Evolutionary conservation across 148 eudicot species (phyloP), one percentile per base, ranked within the genome.

Genomic region (Rhododendron williamsianum): DNA sequence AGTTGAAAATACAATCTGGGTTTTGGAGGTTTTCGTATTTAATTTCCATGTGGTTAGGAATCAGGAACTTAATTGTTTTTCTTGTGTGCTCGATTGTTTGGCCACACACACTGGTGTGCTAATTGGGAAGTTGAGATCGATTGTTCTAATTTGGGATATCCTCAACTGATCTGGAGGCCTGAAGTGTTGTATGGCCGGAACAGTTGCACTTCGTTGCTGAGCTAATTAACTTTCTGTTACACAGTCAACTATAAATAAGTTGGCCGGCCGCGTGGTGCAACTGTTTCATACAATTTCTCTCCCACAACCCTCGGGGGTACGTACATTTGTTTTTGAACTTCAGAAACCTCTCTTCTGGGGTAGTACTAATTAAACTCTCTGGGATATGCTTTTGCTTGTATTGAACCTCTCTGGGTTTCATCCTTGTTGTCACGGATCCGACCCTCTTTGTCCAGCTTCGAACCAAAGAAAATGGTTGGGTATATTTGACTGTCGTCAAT

Each of bases 21-120:
- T 52, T 51, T 52, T 27, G 41, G n/a, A 56, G 23, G 36, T 23
- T 78, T 27, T 80, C 82, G 23, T 19, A n/a, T n/a, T n/a, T n/a
- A n/a, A 58, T n/a, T 78, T 78, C n/a, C 16, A 27, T 16, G n/a
- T 80, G 63, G 65, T 51, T 80, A 52, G 82, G 82, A 15, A 49
- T 80, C 65, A 80, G 36, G 49, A 15, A 80, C 65, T n/a, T n/a
- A n/a, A n/a, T 80, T 80, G 38, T 25, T 51, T 80, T 3, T 74
- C 45, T 16, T 80, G 56, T 30, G 41, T 13, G 33, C 65, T 80
- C 65, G 25, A 80, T 80, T 80, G 82, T 52, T 80, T 80, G 65
- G n/a, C 63, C n/a, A n/a, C n/a, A n/a, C 82, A 80, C 65, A 51
- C 65, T 51, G n/a, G n/a, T n/a, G n/a, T n/a, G n/a, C n/a, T n/a